A percentile compares a stretch with the other conserved stretches of the same genome.
Conservation (phyloP, 2,329 filamentous ascomycete species). For the Remersonia thermophila region DNA sequence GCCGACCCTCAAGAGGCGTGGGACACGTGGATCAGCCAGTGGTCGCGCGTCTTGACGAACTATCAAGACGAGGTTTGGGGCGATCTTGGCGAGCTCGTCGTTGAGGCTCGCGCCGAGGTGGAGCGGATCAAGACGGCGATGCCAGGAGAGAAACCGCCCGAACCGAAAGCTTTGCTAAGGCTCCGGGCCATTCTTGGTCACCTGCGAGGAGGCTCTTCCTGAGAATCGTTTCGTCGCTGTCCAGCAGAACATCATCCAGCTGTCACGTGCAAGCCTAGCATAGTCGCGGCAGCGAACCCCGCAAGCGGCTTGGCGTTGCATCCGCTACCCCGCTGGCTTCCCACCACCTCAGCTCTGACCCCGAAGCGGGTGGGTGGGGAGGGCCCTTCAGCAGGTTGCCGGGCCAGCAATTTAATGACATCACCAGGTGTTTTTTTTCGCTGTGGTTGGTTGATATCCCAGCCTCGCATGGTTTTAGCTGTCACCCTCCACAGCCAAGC, state of each 20-base stretch:
- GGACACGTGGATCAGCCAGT: conserved; percentile 39
- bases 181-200: conserved; percentile 29
- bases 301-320: conserved; percentile 3
- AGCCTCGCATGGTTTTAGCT: not conserved
- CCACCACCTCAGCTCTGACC: conserved; percentile 2
- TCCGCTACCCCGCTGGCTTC: conserved; percentile 11
- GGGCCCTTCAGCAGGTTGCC: conserved; percentile 14
- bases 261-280: too few species aligned
- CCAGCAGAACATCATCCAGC: too few species aligned
- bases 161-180: conserved; percentile 25
- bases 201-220: conserved; percentile 19
- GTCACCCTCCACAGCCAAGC: conserved; percentile 1
- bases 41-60: conserved; percentile 41
- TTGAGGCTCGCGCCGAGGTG: conserved; percentile 45
- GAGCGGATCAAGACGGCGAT: conserved; percentile 25
- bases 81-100: conserved; percentile 42
- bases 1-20: conserved; percentile 27
- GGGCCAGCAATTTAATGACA: conserved; percentile 16
- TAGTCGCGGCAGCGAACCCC: too few species aligned
- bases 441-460: conserved; percentile 11
- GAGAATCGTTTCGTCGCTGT: too few species aligned
- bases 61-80: conserved; percentile 61
- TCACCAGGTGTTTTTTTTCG: conserved; percentile 7
- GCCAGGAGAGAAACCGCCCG: conserved; percentile 15
- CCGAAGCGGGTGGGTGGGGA: too few species aligned